Percentiles rank a stretch among this genome's conserved stretches.
Conservation (phyloP, 177 flowering plant genomes). For the Telopea speciosissima region DNA sequence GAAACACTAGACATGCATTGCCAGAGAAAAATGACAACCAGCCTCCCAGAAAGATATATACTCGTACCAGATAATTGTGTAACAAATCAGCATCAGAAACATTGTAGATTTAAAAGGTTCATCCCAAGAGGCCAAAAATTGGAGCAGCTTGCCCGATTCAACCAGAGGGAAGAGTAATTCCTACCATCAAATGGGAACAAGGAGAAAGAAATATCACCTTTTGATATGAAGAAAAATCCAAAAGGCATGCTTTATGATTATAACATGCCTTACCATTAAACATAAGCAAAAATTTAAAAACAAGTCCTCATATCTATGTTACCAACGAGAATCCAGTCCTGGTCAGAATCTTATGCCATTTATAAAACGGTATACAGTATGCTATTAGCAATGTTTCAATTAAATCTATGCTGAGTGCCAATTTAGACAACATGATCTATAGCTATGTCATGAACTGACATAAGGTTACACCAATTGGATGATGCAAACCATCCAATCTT, state of each 20-base stretch:
- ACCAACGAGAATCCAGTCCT: not conserved
- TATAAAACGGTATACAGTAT: not conserved
- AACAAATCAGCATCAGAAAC: slow-evolving; percentile 46
- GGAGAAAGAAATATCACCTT: not conserved
- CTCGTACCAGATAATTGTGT: slow-evolving; percentile 42
- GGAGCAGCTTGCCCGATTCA: slow-evolving; percentile 32
- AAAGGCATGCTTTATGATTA: not conserved
- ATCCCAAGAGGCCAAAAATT: slow-evolving; percentile 67
- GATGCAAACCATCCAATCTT: not conserved
- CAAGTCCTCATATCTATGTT: too few species aligned
- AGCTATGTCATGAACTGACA: not conserved
- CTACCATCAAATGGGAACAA: slow-evolving; percentile 25
- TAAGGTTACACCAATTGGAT: not conserved
- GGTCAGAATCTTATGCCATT: not conserved
- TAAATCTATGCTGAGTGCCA: not conserved
- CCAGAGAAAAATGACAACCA: not conserved
- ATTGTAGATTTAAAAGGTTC: slow-evolving; percentile 52
- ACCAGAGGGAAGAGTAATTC: slow-evolving; percentile 67
- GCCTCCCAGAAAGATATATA: not conserved
- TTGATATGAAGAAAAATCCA: not conserved
- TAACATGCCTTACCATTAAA: not conserved
- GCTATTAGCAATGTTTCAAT: not conserved
- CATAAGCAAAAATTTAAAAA: not conserved
- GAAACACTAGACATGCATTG: not conserved
- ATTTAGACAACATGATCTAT: not conserved